Conservation (phyloP, 352 stramenopile genomes). For the Pythium sp. region DNA sequence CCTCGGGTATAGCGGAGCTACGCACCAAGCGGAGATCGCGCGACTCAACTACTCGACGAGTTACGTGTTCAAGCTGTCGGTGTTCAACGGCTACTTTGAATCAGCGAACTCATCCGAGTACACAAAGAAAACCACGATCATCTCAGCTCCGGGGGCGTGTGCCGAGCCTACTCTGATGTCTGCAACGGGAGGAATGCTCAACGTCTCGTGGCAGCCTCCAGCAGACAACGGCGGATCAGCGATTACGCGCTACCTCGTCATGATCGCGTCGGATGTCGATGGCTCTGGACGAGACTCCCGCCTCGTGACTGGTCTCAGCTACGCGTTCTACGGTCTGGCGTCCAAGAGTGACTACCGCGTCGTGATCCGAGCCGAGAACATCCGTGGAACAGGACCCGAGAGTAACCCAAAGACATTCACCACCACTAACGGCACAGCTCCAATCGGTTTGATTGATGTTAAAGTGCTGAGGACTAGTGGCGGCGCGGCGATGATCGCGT, state of each 20-base stretch:
- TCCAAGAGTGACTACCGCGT: conserved; percentile 39
- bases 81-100: conserved; percentile 41
- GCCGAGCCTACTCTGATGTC: conserved; percentile 13
- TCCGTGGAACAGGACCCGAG: conserved; percentile 28
- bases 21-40: conserved; percentile 32
- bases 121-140: conserved; percentile 29
- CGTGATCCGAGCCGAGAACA: conserved; percentile 42
- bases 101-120: conserved; percentile 42
- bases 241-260: conserved; percentile 32
- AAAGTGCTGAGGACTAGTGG: conserved; percentile 30
- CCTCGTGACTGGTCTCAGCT: conserved; percentile 9
- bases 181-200: conserved; percentile 44
- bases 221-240: conserved; percentile 33
- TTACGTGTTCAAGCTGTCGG: conserved; percentile 41
- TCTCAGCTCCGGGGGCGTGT: conserved; percentile 51
- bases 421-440: conserved; percentile 30
- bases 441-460: conserved; percentile 31
- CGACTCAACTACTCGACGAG: conserved; percentile 22
- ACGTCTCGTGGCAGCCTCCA: conserved; percentile 41
- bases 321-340: conserved; percentile 40
- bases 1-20: conserved; percentile 27
- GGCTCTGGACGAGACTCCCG: conserved; percentile 23
- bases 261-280: conserved; percentile 25
- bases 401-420: conserved; percentile 31
- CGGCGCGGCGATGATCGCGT: conserved; percentile 42